A percentile compares a stretch with the other conserved stretches of the same genome.
These are phyloP conservation scores for Hylodesmum podocarpum DNA, from an alignment of 306 rosid species.

Conservation along the genomic window DNA sequence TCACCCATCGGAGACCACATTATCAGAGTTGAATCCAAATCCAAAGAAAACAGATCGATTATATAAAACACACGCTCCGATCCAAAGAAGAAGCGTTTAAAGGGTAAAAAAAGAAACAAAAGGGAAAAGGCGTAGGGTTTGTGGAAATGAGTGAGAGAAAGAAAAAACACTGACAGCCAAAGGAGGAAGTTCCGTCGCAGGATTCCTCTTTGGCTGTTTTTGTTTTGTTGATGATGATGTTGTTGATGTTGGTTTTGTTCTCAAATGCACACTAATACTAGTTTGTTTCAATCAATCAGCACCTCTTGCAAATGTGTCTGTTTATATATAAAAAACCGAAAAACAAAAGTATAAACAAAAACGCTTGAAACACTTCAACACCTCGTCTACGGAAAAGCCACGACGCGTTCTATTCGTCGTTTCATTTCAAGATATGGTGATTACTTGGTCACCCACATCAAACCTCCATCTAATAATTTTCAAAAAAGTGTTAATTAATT, in stretches of 20 bases:
- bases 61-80: neutral
- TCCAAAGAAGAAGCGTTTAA: no score
- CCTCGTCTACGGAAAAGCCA: neutral
- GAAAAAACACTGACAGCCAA: neutral
- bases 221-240: neutral
- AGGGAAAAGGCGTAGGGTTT: neutral
- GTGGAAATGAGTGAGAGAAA: neutral
- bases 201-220: neutral
- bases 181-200: neutral
- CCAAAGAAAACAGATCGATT: neutral
- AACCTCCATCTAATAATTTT: no score
- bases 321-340: neutral
- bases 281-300: neutral
- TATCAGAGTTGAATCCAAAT: neutral
- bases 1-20: conserved; percentile 87
- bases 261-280: no score
- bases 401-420: neutral
- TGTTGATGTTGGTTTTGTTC: no score
- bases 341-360: no score
- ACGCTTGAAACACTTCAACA: no score
- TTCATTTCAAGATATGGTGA: neutral
- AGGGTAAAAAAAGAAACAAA: no score
- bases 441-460: neutral
- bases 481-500: no score
- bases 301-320: neutral